phyloP scores from a whole-genome alignment of 257 asterid genomes.

The Henckelia pumila region DNA sequence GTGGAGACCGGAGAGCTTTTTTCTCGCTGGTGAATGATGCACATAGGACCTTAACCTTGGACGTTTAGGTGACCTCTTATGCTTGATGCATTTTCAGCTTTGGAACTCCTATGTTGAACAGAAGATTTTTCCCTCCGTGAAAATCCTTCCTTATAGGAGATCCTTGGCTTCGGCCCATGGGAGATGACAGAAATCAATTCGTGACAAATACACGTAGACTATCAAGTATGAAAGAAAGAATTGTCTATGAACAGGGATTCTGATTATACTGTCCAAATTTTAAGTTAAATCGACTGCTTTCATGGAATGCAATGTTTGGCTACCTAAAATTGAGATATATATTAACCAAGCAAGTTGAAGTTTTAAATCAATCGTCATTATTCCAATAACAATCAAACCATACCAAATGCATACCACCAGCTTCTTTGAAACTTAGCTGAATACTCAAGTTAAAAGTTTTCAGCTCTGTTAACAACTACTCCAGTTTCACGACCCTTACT shows the following conservation, averaged over 20 bases:
- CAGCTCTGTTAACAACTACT: too few species aligned
- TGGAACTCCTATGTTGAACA: conserved; percentile 48
- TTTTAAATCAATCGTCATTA: background rate
- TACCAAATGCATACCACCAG: too few species aligned
- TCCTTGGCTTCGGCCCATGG: conserved; percentile 59
- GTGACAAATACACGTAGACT: conserved; percentile 1
- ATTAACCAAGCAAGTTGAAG: too few species aligned
- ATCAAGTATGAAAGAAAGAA: too few species aligned
- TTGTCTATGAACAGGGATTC: background rate
- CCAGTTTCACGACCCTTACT: too few species aligned
- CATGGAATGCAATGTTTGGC: background rate
- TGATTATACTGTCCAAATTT: too few species aligned
- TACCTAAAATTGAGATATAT: too few species aligned
- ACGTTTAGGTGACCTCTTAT: conserved; percentile 38
- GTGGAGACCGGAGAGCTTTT: conserved; percentile 37
- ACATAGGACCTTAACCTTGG: conserved; percentile 40
- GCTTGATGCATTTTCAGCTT: conserved; percentile 32
- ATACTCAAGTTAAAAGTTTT: too few species aligned
- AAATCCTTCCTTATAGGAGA: conserved; percentile 59
- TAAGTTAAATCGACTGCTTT: too few species aligned
- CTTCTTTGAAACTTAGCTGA: too few species aligned
- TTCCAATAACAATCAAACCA: too few species aligned
- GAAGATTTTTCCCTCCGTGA: conserved; percentile 65
- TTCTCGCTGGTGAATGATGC: conserved; percentile 37
- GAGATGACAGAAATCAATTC: background rate